A percentile compares a stretch with the other conserved stretches of the same genome.
phyloP scores from a whole-genome alignment of 371 early-diverging fungal genomes.

The Mucor plumbeus region DNA sequence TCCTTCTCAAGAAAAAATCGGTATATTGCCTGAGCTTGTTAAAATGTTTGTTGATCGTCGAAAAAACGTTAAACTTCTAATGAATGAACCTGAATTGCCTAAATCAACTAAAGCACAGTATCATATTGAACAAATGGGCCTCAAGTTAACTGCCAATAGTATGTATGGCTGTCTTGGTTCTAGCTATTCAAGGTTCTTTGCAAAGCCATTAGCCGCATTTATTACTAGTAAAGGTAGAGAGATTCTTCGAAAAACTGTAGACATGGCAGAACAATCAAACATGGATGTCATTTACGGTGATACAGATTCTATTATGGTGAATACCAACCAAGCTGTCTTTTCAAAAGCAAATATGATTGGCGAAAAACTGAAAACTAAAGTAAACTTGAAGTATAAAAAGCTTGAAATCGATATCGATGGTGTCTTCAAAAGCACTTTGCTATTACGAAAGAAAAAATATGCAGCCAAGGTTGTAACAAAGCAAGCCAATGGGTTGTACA shows the following conservation, averaged over 20 bases:
- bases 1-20: slow-evolving; percentile 60
- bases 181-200: slow-evolving; percentile 91
- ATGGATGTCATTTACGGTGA: slow-evolving; percentile 99
- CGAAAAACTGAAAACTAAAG: slow-evolving; percentile 73
- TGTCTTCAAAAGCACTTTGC: slow-evolving; percentile 87
- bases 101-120: slow-evolving; percentile 33
- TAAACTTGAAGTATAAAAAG: slow-evolving; percentile 88
- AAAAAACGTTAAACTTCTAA: slow-evolving; percentile 86
- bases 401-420: slow-evolving; percentile 98
- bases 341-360: slow-evolving; percentile 77
- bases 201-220: slow-evolving; percentile 93
- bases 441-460: slow-evolving; percentile 99
- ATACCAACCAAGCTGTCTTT: slow-evolving; percentile 77
- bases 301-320: slow-evolving; percentile 99
- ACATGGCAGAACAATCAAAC: slow-evolving; percentile 75
- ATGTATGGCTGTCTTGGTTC: slow-evolving; percentile 99
- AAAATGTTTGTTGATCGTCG: slow-evolving; percentile 91
- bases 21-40: slow-evolving; percentile 92
- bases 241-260: slow-evolving; percentile 90
- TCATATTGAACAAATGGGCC: slow-evolving; percentile 93
- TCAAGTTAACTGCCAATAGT: slow-evolving; percentile 98
- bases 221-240: slow-evolving; percentile 97
- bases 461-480: slow-evolving; percentile 76
- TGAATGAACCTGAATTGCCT: slow-evolving; percentile 63
- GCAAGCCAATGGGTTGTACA: slow-evolving; percentile 53